Conservation (phyloP, 202 grass and related monocot species). For the Schoenoplectus triqueter region DNA sequence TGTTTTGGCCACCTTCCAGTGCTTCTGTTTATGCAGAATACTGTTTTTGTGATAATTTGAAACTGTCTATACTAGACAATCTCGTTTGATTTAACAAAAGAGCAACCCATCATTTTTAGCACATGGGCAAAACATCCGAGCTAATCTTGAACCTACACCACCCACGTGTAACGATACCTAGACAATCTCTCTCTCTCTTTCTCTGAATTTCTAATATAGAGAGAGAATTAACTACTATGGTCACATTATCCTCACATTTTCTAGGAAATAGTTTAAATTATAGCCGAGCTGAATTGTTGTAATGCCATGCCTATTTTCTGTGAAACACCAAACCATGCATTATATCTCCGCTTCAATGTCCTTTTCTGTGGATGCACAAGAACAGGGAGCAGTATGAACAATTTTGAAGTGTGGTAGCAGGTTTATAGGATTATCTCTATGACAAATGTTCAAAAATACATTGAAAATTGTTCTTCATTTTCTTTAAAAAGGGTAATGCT, state of each 20-base stretch:
- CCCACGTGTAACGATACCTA: background rate
- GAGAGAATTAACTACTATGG: background rate
- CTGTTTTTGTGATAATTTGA: background rate
- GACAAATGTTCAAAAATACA: background rate
- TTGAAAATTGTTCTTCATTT: too few species aligned
- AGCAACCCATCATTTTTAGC: background rate
- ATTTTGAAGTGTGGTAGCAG: background rate
- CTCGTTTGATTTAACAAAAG: background rate
- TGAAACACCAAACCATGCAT: background rate
- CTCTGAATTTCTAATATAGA: background rate
- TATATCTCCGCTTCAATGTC: background rate
- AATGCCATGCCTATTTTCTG: background rate
- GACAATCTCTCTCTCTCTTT: background rate
- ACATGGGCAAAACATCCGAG: background rate
- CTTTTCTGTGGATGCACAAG: background rate
- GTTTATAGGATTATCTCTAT: background rate
- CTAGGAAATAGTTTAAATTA: background rate
- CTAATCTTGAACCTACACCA: background rate
- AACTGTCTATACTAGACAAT: conserved; percentile 21
- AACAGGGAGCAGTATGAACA: background rate
- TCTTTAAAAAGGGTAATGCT: too few species aligned
- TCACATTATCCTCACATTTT: conserved; percentile 4
- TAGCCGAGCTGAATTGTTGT: background rate
- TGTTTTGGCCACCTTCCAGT: background rate
- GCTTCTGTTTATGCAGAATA: conserved; percentile 4